Evolutionary conservation across 192 early-diverging fungal genomes (phyloP), one percentile per base, ranked within the genome.

Genomic region (Coemansia sp.): DNA sequence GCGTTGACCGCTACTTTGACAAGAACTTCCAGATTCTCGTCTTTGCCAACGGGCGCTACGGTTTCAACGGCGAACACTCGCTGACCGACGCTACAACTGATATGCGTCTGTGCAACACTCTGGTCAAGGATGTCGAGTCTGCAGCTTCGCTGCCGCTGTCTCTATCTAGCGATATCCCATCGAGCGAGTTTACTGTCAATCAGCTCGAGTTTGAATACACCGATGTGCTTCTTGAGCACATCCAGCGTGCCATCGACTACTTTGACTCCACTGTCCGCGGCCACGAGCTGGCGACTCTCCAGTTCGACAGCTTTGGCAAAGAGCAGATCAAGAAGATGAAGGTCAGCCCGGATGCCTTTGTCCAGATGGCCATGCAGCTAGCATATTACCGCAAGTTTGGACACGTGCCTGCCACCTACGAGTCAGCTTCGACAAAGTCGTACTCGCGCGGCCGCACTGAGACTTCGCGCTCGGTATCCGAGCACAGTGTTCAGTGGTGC

Each of bases 61-160:
- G 89, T 14, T 89, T 89, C 77, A 81, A 83, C 52, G 89, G 89
- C 55, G 89, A 91, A 67, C 80, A 82, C 72, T 82, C 80, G 57
- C 64, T 82, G 55, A 79, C 91, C 74, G 92, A 94, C 51, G 92
- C 87, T 23, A 94, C 92, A 0, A 89, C 90, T 8, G 87, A 88
- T 41, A 80, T 79, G 61, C 83, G 88, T 27, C 76, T 91, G 33
- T 91, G 89, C 75, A 85, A 87, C 40, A 82, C 78, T 37, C 34
- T 85, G 50, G 80, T 93, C 40, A 78, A 71, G 43, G 84, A 83
- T 19, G 75, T 69, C 43, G 78, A 71, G 43, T 75, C 83, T 37
- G 34, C 34, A 6, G 34, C 34, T 9, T 37, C 34, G 34, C 34
- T 37, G 34, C 34, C 34, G 34, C 34, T 37, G 34, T 37, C 11